Percentiles rank a stretch among this genome's conserved stretches.
Evolutionary conservation across 139 green algal genomes (phyloP).

Genomic region (Eudorina sp.): DNA sequence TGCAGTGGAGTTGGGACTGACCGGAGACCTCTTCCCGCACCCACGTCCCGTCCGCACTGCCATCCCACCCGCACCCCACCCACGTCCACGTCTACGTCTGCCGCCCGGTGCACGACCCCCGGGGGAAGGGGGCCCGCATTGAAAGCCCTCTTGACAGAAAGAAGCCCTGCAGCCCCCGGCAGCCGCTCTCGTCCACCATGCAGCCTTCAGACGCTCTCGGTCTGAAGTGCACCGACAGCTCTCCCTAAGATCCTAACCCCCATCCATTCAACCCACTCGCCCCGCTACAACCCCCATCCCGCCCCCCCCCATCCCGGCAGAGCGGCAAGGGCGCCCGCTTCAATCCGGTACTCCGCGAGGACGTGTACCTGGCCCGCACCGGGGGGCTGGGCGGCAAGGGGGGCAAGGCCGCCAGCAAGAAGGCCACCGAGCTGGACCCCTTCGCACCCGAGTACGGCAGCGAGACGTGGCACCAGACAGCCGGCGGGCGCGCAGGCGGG

Average conservation of each 20-base stretch:
- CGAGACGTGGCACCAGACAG: constrained; percentile 78
- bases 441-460: constrained; percentile 82
- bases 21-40: no score
- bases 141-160: no score
- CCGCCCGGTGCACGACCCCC: no score
- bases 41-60: no score
- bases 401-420: constrained; percentile 39
- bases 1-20: no score
- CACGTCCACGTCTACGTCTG: no score
- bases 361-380: constrained; percentile 83
- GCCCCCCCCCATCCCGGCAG: constrained; percentile 46
- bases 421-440: constrained; percentile 72
- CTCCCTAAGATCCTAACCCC: neutral
- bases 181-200: no score
- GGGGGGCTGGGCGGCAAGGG: constrained; percentile 43
- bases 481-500: constrained; percentile 40
- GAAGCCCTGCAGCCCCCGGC: no score
- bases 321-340: constrained; percentile 70
- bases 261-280: neutral
- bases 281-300: neutral
- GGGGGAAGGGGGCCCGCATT: no score
- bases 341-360: constrained; percentile 91
- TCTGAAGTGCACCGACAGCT: no score
- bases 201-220: no score
- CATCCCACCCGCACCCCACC: no score